These are phyloP conservation scores for Ganoderma boninense DNA, from an alignment of 1,284 basidiomycete genomes.

Conservation along the genomic window DNA sequence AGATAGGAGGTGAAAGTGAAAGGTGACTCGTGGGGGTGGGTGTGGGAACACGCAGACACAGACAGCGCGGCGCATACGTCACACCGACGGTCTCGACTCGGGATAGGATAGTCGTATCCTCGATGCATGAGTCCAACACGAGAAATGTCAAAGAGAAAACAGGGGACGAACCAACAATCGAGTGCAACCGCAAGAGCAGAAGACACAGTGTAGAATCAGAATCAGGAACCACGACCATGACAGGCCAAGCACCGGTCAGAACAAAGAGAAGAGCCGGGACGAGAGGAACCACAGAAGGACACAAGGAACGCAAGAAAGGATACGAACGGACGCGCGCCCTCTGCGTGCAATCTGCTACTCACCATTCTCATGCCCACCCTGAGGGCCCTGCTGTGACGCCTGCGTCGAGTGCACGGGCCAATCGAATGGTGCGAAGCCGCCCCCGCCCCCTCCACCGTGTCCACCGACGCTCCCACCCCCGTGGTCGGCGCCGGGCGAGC, in stretches of 20 bases:
- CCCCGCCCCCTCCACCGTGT: conserved; percentile 1
- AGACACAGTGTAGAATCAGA: not conserved
- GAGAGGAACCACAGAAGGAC: not conserved
- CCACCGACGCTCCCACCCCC: conserved; percentile 22
- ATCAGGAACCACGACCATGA: not conserved
- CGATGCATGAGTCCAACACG: not conserved
- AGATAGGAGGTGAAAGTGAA: conserved; percentile 1
- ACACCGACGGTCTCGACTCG: not conserved
- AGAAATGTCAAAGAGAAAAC: not conserved
- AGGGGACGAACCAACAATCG: not conserved
- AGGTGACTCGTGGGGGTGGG: conserved; percentile 3
- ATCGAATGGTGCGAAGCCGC: conserved; percentile 36
- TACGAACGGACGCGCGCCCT: not conserved
- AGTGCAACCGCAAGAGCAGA: not conserved
- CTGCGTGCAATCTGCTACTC: conserved; percentile 12
- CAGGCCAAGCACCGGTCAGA: not conserved
- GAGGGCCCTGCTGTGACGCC: conserved; percentile 27
- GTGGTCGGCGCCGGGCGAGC: conserved; percentile 25
- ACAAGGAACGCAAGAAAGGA: not conserved
- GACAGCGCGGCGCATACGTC: conserved; percentile 4
- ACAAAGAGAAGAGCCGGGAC: not conserved
- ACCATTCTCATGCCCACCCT: conserved; percentile 34
- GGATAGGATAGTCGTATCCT: not conserved
- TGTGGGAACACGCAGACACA: conserved; percentile 8
- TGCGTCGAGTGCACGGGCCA: conserved; percentile 39